phyloP scores from a whole-genome alignment of 306 rosid species.

The Spatholobus suberectus region DNA sequence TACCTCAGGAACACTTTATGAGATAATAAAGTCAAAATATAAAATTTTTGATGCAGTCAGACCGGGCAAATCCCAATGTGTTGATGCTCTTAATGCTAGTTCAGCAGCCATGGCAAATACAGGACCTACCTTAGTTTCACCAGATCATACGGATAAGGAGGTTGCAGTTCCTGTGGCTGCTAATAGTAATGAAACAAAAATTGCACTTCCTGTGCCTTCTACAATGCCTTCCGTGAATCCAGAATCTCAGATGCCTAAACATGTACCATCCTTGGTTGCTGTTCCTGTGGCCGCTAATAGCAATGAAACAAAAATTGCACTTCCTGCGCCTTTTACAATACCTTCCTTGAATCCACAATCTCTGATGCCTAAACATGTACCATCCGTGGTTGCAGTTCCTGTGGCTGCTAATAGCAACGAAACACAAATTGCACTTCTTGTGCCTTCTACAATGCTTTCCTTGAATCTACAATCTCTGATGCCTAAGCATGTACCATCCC shows the following conservation, averaged over 20 bases:
- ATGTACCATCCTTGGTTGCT: no score
- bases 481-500: no score
- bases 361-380: not conserved
- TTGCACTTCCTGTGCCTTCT: not conserved
- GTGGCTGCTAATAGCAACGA: no score
- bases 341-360: not conserved
- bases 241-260: not conserved
- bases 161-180: constrained; percentile 14
- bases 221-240: not conserved
- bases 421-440: no score
- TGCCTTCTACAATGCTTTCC: no score
- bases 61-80: not conserved
- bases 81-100: no score
- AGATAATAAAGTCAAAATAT: constrained; percentile 50
- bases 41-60: constrained; percentile 29
- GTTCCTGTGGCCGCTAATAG: no score
- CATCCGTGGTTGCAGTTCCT: no score
- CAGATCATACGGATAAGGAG: not conserved
- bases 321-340: not conserved
- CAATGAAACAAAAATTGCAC: not conserved
- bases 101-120: constrained; percentile 8
- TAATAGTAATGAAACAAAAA: not conserved
- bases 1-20: constrained; percentile 24
- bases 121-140: not conserved
- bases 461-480: no score